Evolutionary conservation across 208 protist genomes (phyloP).

Genomic region (Acanthamoeba lugdunensis): DNA sequence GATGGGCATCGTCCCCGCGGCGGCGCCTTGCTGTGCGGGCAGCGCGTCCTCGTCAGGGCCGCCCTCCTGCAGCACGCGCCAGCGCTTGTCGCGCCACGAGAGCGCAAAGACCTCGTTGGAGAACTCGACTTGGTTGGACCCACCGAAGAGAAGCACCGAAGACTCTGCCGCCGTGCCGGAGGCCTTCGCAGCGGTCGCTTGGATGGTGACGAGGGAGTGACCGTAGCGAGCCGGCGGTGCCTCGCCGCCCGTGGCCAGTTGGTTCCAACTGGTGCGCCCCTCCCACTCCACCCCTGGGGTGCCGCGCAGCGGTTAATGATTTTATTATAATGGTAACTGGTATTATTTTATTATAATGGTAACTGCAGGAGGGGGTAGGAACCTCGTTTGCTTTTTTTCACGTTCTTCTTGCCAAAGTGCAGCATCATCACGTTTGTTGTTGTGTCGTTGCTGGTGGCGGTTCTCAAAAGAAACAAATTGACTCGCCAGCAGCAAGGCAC

Average conservation of each 20-base stretch:
- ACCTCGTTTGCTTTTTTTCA: too few species aligned
- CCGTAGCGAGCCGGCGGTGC: conserved; percentile 12
- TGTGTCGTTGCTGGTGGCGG: too few species aligned
- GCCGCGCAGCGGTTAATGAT: too few species aligned
- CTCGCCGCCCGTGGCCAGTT: conserved; percentile 4
- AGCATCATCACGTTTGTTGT: too few species aligned
- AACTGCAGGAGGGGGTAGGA: too few species aligned
- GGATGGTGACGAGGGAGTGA: conserved; percentile 14
- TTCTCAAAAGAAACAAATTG: too few species aligned
- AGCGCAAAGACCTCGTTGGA: conserved; percentile 47
- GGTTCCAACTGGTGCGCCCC: conserved; percentile 22
- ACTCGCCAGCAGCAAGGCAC: too few species aligned
- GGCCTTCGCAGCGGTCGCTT: background rate
- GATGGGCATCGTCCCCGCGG: background rate
- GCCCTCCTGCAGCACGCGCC: conserved; percentile 32
- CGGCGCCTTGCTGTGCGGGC: background rate
- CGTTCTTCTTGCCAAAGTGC: too few species aligned
- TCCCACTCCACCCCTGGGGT: background rate
- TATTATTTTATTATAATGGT: too few species aligned
- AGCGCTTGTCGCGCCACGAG: conserved; percentile 36
- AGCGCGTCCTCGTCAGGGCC: background rate
- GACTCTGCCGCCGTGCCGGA: background rate
- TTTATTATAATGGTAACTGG: too few species aligned
- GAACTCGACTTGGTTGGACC: conserved; percentile 45
- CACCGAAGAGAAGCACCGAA: background rate